phyloP scores from a whole-genome alignment of 2,329 filamentous ascomycete species.

The Neofusicoccum umdonicola region DNA sequence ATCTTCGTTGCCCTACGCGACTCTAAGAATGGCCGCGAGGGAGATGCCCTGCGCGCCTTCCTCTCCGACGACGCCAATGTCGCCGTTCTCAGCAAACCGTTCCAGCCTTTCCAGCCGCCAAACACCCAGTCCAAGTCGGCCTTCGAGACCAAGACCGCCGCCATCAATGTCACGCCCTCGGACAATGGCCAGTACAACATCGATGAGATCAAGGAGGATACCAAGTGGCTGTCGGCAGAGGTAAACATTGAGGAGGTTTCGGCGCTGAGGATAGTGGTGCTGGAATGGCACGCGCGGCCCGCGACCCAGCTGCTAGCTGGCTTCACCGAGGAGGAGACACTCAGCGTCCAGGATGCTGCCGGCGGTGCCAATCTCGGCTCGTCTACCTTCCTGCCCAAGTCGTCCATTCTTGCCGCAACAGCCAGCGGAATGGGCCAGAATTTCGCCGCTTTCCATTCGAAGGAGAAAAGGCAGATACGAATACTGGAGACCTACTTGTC shows the following conservation, averaged over 20 bases:
- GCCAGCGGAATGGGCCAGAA: constrained; percentile 21
- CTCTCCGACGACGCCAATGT: constrained; percentile 68
- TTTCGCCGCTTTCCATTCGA: constrained; percentile 54
- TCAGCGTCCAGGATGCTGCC: constrained; percentile 72
- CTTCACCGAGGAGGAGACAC: constrained; percentile 74
- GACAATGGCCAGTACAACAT: constrained; percentile 68
- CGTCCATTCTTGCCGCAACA: constrained; percentile 39
- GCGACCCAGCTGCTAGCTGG: constrained; percentile 67
- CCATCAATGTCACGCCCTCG: constrained; percentile 75
- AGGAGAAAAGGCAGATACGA: constrained; percentile 62
- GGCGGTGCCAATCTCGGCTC: constrained; percentile 62
- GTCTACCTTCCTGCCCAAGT: constrained; percentile 47
- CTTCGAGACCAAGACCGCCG: constrained; percentile 82
- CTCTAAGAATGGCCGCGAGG: constrained; percentile 43
- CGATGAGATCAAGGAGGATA: constrained; percentile 77
- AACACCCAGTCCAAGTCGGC: constrained; percentile 63
- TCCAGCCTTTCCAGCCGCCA: constrained; percentile 64
- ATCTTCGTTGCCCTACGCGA: constrained; percentile 55
- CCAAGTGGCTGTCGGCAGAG: constrained; percentile 79
- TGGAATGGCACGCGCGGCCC: constrained; percentile 83
- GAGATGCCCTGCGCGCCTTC: constrained; percentile 59
- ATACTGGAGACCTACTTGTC: constrained; percentile 69
- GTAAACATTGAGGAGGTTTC: constrained; percentile 76
- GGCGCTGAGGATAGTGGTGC: constrained; percentile 73
- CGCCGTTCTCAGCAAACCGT: constrained; percentile 65